These are phyloP conservation scores for Dictyostelium firmibasis DNA, from an alignment of 78 protist species.

Conservation along the genomic window DNA sequence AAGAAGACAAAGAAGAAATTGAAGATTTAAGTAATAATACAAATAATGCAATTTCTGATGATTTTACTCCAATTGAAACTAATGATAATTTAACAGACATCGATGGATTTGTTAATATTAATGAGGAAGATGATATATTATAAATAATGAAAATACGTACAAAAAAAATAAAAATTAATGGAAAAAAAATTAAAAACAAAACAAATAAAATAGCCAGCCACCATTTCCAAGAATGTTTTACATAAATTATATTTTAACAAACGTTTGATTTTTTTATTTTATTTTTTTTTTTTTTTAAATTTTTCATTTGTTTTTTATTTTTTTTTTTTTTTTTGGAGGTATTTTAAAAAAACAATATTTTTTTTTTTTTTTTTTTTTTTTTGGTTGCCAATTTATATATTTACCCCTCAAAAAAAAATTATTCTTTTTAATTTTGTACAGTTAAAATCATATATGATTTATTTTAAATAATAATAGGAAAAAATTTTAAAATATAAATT, in stretches of 20 bases:
- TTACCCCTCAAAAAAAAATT: background rate
- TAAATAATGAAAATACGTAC: background rate
- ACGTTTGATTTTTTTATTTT: background rate
- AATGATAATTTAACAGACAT: background rate
- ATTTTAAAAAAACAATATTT: too few relatives aligned
- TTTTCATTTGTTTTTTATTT: background rate
- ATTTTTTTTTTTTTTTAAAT: background rate
- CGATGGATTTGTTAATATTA: slow-evolving; percentile 1
- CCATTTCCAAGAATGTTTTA: background rate
- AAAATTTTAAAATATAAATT: background rate
- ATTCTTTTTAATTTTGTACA: too few relatives aligned
- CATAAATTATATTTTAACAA: background rate
- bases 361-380: too few relatives aligned
- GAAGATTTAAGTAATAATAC: slow-evolving; percentile 9
- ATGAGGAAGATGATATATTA: background rate
- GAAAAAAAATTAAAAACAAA: background rate
- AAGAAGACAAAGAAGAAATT: background rate
- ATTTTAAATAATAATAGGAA: background rate
- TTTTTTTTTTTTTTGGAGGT: too few relatives aligned
- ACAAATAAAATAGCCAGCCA: background rate
- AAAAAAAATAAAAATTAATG: background rate
- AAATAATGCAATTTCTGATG: background rate
- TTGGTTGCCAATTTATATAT: background rate
- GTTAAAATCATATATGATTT: background rate
- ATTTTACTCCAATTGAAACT: background rate